These are phyloP conservation scores for Pleurotus sapidus DNA, from an alignment of 768 basidiomycete species.

Conservation along the genomic window DNA sequence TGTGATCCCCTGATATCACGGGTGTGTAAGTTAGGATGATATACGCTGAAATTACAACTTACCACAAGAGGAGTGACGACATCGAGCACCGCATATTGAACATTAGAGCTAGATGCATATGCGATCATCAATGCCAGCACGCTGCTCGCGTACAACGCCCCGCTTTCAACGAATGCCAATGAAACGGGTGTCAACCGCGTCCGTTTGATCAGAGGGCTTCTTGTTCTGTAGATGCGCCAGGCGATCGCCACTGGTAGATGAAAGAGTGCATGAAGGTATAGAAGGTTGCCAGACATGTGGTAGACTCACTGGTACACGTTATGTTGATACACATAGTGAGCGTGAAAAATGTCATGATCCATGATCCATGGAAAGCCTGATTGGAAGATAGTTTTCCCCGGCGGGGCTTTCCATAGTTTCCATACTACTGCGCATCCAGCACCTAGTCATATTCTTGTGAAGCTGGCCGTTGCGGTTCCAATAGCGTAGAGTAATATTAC, in stretches of 20 bases:
- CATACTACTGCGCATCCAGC: background rate
- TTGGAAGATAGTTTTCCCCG: background rate
- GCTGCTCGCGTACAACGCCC: background rate
- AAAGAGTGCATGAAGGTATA: background rate
- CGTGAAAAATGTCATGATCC: background rate
- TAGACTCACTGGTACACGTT: background rate
- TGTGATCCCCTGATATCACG: background rate
- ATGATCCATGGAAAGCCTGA: background rate
- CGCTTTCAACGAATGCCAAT: background rate
- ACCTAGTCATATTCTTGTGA: background rate
- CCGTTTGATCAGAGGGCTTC: background rate
- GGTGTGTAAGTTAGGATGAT: background rate
- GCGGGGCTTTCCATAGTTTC: background rate
- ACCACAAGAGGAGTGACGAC: background rate
- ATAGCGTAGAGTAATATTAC: background rate
- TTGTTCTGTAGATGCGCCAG: background rate
- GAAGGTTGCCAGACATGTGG: background rate
- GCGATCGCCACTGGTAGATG: background rate
- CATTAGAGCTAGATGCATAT: background rate
- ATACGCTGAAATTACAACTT: background rate
- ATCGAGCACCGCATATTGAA: background rate
- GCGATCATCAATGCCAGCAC: background rate
- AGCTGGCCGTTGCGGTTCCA: background rate
- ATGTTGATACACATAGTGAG: background rate
- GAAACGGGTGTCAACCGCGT: background rate